Conservation (phyloP, 2,329 filamentous ascomycete species). For the Epichloe glyceriae region DNA sequence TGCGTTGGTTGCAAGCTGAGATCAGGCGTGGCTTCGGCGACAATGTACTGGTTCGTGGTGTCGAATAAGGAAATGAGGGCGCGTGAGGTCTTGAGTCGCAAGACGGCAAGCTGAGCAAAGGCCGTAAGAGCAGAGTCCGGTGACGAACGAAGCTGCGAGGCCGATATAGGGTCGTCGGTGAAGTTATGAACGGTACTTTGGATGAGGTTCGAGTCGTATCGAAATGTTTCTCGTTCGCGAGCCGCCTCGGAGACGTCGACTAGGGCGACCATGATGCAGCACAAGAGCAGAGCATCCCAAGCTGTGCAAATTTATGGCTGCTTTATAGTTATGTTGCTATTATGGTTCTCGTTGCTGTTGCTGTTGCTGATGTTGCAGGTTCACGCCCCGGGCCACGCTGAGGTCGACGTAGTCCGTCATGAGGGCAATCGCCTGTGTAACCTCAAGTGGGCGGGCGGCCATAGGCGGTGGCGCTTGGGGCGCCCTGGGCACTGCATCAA, state of each 20-base stretch:
- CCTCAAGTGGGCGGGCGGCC: background rate
- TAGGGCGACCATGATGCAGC: background rate
- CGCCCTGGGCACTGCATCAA: background rate
- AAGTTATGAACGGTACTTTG: background rate
- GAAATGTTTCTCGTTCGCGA: conserved; percentile 3
- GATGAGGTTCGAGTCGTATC: conserved; percentile 1
- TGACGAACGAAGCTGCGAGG: conserved; percentile 11
- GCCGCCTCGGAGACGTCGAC: conserved; percentile 2
- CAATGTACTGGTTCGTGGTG: conserved; percentile 28
- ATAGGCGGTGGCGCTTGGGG: background rate
- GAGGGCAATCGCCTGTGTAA: background rate
- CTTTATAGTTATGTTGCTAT: background rate
- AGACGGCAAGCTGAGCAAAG: conserved; percentile 32
- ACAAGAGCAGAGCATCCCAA: background rate
- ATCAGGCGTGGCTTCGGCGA: conserved; percentile 30
- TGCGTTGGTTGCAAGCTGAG: conserved; percentile 1
- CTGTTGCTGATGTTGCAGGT: background rate
- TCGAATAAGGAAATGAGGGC: conserved; percentile 36
- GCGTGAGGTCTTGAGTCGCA: conserved; percentile 27
- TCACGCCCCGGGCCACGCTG: background rate
- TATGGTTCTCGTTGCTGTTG: background rate
- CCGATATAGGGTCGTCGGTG: background rate
- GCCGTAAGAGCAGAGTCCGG: conserved; percentile 26
- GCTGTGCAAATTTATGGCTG: background rate
- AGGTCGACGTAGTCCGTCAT: background rate